These are phyloP conservation scores for Chamaenerion angustifolium DNA, from an alignment of 345 rosid species.

Conservation along the genomic window DNA sequence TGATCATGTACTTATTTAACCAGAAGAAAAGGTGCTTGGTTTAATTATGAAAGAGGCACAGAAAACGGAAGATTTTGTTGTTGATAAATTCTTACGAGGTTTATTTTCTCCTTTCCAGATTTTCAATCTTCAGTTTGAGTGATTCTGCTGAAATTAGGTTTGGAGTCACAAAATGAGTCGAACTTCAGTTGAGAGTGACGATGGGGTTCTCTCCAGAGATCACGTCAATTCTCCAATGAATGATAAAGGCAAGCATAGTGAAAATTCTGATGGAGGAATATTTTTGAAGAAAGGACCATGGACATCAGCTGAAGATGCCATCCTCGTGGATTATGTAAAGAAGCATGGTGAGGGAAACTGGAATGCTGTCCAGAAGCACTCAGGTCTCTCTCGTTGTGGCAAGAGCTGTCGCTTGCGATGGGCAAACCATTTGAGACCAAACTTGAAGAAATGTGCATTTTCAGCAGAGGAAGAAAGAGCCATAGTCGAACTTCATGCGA, in stretches of 20 bases:
- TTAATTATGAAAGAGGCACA: no score
- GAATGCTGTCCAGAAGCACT: constrained; percentile 88
- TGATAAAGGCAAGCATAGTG: constrained; percentile 31
- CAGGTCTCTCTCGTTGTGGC: constrained; percentile 83
- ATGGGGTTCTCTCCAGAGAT: constrained; percentile 36
- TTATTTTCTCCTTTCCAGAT: constrained; percentile 13
- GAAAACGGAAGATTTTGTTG: no score
- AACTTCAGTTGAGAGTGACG: constrained; percentile 46
- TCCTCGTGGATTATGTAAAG: constrained; percentile 77
- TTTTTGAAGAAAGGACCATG: constrained; percentile 93
- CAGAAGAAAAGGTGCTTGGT: no score
- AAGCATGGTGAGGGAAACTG: constrained; percentile 98
- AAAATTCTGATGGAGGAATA: constrained; percentile 28
- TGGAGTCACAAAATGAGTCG: constrained; percentile 47
- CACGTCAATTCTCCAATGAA: constrained; percentile 38
- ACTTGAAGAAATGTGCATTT: constrained; percentile 95
- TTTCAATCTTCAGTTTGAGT: constrained; percentile 17
- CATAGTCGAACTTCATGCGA: constrained; percentile 79
- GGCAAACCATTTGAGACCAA: constrained; percentile 97
- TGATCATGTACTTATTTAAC: no score
- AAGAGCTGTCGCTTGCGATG: constrained; percentile 96
- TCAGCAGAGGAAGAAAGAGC: constrained; percentile 80
- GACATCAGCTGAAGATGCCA: constrained; percentile 91
- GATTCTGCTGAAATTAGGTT: constrained; percentile 20
- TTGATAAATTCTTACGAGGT: neutral